Evolutionary conservation across 768 basidiomycete species (phyloP), one percentile per base, ranked within the genome.

Genomic region (Panaeolus papilionaceus): DNA sequence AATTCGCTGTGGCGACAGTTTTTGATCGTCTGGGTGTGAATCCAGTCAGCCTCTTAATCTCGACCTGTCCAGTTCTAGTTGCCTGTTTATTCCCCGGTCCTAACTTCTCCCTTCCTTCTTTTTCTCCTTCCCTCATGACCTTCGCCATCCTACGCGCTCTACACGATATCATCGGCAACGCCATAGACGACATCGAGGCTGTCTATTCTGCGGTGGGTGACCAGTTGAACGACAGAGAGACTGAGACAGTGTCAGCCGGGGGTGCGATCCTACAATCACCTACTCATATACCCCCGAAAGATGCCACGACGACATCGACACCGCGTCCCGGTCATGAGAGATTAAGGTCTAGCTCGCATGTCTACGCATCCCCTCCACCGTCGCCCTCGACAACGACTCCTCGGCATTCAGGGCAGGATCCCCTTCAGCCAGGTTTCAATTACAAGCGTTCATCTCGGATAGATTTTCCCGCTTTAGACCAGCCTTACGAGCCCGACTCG

Each of bases 181-280:
- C 91, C 28, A 78, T 92, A 69, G 84, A 88, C 77, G 89, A 91
- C 71, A 89, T 93, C 16, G 87, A 92, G 75, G 80, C 79, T 63
- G 79, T 90, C 63, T 92, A 89, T 74, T 75, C 79, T 37, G 64
- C 76, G 8, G 73, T 78, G 68, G 71, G 71, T 23, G 66, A 63
- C 64, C 39, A 39, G 33, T 37, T 58, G 14, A 20, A 49, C 8
- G 47, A 49, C 9, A 12, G 20, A 20, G 26, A 28, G 3, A 16
- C 54, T 58, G 54, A 58, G 54, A 58, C 26, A 28, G 54, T n/a
- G 16, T 37, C 26, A 10, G 9, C 26, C 10, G 11, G 12, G 8
- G 11, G 12, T 14, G 54, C 28, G 28, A 58, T 58, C 33, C 54
- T 28, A 14, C 54, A 6, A 58, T 58, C 54, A 28, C 54, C 23